phyloP scores from a whole-genome alignment of 805 yeast species.

The Sugiyamaella mastotermitis region DNA sequence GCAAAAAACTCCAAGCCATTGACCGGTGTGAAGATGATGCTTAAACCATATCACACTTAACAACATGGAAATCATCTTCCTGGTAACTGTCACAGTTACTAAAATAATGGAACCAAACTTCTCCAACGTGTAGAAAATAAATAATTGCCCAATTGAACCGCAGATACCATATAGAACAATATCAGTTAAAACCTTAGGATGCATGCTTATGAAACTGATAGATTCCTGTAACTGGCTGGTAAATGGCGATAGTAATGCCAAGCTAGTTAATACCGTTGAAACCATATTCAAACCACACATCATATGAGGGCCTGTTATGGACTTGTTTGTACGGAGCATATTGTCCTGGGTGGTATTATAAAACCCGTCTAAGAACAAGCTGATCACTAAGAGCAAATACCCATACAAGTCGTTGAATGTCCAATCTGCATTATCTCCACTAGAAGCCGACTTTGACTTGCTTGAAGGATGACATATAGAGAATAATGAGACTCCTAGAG shows the following conservation, averaged over 20 bases:
- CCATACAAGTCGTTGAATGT: slow-evolving; percentile 42
- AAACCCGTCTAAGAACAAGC: slow-evolving; percentile 81
- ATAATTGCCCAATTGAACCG: slow-evolving; percentile 93
- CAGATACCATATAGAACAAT: slow-evolving; percentile 61
- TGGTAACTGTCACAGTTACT: slow-evolving; percentile 90
- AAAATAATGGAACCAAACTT: slow-evolving; percentile 77
- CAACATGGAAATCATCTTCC: slow-evolving; percentile 95
- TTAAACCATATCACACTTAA: slow-evolving; percentile 82
- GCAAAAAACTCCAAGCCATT: slow-evolving; percentile 71
- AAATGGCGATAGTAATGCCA: slow-evolving; percentile 40
- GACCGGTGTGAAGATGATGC: slow-evolving; percentile 56
- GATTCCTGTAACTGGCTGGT: slow-evolving; percentile 51
- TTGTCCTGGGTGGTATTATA: slow-evolving; percentile 93
- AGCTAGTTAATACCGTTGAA: slow-evolving; percentile 37
- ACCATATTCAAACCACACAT: slow-evolving; percentile 65
- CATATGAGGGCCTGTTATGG: slow-evolving; percentile 76
- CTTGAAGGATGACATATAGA: slow-evolving; percentile 45
- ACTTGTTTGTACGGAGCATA: slow-evolving; percentile 47
- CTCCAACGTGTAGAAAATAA: slow-evolving; percentile 79
- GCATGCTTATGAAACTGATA: slow-evolving; percentile 39
- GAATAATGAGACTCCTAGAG: slow-evolving; percentile 76
- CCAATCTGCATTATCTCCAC: slow-evolving; percentile 31
- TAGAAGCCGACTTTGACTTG: slow-evolving; percentile 19
- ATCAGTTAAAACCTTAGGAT: slow-evolving; percentile 54
- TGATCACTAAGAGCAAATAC: slow-evolving; percentile 46